Conservation (phyloP, 495 filamentous ascomycete genomes). For the Melanomma pulvis-pyrius region DNA sequence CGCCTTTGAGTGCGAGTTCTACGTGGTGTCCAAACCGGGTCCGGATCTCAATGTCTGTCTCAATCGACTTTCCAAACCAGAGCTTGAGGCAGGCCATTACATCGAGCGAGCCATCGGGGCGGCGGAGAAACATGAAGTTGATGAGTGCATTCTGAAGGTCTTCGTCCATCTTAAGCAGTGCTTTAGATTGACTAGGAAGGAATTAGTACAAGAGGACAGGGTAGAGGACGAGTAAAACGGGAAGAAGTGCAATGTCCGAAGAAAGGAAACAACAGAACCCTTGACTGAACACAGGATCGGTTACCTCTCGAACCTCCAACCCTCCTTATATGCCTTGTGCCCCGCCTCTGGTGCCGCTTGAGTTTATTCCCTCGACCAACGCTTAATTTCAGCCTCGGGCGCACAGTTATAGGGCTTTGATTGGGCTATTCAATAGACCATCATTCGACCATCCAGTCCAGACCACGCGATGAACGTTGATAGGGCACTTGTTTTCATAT, state of each 20-base stretch:
- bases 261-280: neutral
- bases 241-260: too few relatives aligned
- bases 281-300: neutral
- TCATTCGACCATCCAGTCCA: neutral
- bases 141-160: conserved; percentile 18
- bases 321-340: neutral
- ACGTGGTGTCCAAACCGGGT: conserved; percentile 23
- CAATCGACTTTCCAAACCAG: conserved; percentile 23
- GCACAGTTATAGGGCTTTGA: neutral
- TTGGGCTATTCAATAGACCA: neutral
- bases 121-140: conserved; percentile 24
- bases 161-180: conserved; percentile 13
- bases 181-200: neutral
- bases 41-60: conserved; percentile 17
- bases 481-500: too few relatives aligned
- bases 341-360: too few relatives aligned
- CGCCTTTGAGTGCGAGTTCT: conserved; percentile 7
- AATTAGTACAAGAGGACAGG: neutral
- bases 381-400: too few relatives aligned
- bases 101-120: conserved; percentile 7
- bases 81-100: conserved; percentile 21
- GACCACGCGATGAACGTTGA: neutral
- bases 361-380: neutral
- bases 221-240: neutral
- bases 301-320: neutral